Evolutionary conservation across 176 grass and related monocot species (phyloP).

Genomic region (Bonia amplexicaulis): DNA sequence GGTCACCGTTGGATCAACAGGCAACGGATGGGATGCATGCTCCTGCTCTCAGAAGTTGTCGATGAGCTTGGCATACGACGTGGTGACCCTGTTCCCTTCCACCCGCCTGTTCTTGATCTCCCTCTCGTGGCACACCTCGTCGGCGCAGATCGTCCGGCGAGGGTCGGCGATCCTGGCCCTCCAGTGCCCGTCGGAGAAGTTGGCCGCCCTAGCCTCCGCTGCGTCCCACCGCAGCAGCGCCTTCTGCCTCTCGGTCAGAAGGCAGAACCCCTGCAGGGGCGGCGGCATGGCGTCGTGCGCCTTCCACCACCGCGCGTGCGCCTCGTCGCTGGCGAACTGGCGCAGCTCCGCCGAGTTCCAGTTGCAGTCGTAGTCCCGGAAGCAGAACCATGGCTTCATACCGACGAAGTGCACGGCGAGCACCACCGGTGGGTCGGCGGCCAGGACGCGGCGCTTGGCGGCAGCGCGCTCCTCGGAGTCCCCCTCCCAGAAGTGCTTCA

Average conservation of each 20-base stretch:
- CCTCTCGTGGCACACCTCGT: slow-evolving; percentile 27
- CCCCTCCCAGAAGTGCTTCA: slow-evolving; percentile 60
- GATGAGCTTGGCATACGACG: slow-evolving; percentile 50
- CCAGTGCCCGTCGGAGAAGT: slow-evolving; percentile 40
- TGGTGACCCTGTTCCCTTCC: slow-evolving; percentile 45
- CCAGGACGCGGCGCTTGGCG: slow-evolving; percentile 18
- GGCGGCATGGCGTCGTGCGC: slow-evolving; percentile 49
- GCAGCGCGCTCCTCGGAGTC: slow-evolving; percentile 30
- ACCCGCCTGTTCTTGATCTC: slow-evolving; percentile 29
- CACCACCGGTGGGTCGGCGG: slow-evolving; percentile 40
- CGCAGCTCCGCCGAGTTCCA: slow-evolving; percentile 44
- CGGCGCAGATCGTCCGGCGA: slow-evolving; percentile 29
- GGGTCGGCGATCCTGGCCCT: slow-evolving; percentile 15
- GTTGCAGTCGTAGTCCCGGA: slow-evolving; percentile 67
- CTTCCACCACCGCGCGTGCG: slow-evolving; percentile 50
- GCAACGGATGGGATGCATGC: not conserved
- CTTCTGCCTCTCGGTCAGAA: slow-evolving; percentile 49
- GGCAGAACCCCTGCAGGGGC: slow-evolving; percentile 21
- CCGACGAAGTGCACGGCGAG: slow-evolving; percentile 59
- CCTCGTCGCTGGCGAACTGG: slow-evolving; percentile 59
- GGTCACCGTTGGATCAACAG: not conserved
- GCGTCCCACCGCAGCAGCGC: slow-evolving; percentile 47
- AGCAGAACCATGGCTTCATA: slow-evolving; percentile 62
- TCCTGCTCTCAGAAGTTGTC: slow-evolving; percentile 16
- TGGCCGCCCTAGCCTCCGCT: slow-evolving; percentile 19